Base-by-base conservation (phyloP, 225 moss, liverwort and hornwort genomes). In the Physcomitrium patens region DNA sequence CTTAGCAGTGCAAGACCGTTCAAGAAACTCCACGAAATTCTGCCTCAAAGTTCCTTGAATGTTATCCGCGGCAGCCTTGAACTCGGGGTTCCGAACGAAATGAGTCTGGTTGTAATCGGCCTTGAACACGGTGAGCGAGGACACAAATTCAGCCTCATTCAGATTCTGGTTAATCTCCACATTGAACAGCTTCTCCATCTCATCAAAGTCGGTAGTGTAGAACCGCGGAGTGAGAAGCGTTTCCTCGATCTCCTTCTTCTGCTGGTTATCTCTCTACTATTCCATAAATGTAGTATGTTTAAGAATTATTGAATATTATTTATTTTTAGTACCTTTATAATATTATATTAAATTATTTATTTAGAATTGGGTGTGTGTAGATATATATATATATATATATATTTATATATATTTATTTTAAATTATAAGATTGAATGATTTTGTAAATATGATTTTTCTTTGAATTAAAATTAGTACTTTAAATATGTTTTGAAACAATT, bases 21-120 rank as follows among this genome's bases (percentile, higher is more conserved):
- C 97, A 20, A 99, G 81, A 76, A 99, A 99, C 86, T 99, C 97
- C 69, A 99, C 97, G 20, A 99, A 99, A 66, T 94, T 99, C 86
- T 99, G 89, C 70, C 97, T 80, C 86, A 99, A 27, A 0, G 97
- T 93, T 0, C 97, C 97, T 82, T 93, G 90, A 18, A 99, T 77
- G 78, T 91, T 93, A 37, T 90, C 88, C 4, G 97, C 97, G 4
- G 97, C 93, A 3, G 79, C 85, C 84, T 86, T 95, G 70, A 99
- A 99, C 82, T 99, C 97, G 0, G 86, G 63, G 65, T 92, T 92
- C 47, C 97, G 87, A 11, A 99, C 94, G 59, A 99, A 99, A 60
- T 99, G 97, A 6, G 93, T 94, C 86, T 99, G 97, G 70, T 99
- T 99, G 80, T 99, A 99, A 63, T 99, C 97, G 13, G 97, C 66